These are phyloP conservation scores for Aspergillus floridensis DNA, from an alignment of 2,329 filamentous ascomycete species.

Conservation along the genomic window DNA sequence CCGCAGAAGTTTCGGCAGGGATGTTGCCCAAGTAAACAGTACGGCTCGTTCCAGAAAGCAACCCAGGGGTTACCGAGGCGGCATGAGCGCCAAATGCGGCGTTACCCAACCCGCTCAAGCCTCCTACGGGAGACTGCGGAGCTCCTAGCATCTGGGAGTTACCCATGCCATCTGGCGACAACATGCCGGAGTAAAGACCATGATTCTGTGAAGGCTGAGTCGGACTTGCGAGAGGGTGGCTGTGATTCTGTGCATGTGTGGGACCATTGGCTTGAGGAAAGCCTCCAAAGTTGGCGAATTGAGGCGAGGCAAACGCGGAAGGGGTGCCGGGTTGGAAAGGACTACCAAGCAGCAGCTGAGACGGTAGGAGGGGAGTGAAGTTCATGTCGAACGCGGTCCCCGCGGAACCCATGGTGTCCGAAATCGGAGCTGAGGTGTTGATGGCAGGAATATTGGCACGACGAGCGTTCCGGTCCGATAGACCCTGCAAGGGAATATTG, in stretches of 20 bases:
- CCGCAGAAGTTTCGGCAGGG: constrained; percentile 91
- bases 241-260: constrained; percentile 56
- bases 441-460: constrained; percentile 83
- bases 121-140: constrained; percentile 80
- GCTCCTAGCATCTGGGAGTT: constrained; percentile 75
- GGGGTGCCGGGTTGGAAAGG: constrained; percentile 96
- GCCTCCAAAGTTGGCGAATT: constrained; percentile 79
- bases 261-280: constrained; percentile 64
- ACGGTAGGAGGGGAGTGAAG: constrained; percentile 92
- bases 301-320: constrained; percentile 81
- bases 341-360: constrained; percentile 88
- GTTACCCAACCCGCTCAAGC: constrained; percentile 63
- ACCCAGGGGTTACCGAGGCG: constrained; percentile 72
- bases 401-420: constrained; percentile 76
- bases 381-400: constrained; percentile 96
- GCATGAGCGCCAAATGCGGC: constrained; percentile 64
- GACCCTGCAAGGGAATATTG: constrained; percentile 66
- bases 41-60: constrained; percentile 86
- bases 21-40: constrained; percentile 98
- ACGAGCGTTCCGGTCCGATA: constrained; percentile 81
- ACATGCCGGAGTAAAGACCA: constrained; percentile 77
- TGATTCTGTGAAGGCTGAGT: constrained; percentile 68
- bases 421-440: constrained; percentile 69
- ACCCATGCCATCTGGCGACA: constrained; percentile 81
- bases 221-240: constrained; percentile 67